Evolutionary conservation across 2,329 filamentous ascomycete genomes (phyloP), one percentile per base, ranked within the genome.

Genomic region (Pseudofabraea citricarpa): DNA sequence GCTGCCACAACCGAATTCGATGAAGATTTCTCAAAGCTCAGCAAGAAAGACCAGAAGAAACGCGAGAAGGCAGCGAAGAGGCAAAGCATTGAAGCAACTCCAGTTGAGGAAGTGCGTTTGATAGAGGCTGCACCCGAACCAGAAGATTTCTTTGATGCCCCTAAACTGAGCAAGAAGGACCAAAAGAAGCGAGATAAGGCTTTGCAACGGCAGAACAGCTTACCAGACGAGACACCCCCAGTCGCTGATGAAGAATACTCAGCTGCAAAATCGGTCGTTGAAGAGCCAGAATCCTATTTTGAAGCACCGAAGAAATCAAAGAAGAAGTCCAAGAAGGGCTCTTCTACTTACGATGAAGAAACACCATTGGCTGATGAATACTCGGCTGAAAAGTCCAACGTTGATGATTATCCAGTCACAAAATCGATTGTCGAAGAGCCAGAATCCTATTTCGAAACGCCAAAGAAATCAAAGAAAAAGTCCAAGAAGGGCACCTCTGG

Each of bases 151-250:
- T 53, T 54, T 37, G 56, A 56, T 10, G 40, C 63, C 13, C 46
- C 52, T 7, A 70, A 65, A 44, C 49, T 68, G 33, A 72, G 63
- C 56, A 74, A 71, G 54, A 75, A 74, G 56, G 70, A 74, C 47
- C 67, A 67, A 53, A 72, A 70, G 56, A 72, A 68, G 59, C 61
- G 64, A 13, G 68, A 73, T 22, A 73, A 72, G 56, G 64, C 62
- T 13, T 59, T 60, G 16, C 58, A 63, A 48, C 48, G 57, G 47
- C 58, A 59, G 37, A 66, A 48, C 64, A 69, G 43, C 21, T 40
- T 52, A 22, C 37, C 43, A 32, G 56, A 59, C n/a, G 53, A 57
- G 36, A 33, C 43, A n/a, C 49, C 52, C 7, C 52, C 50, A 19
- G n/a, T n/a, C n/a, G n/a, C n/a, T n/a, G 33, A 46, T 26, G 45